These are phyloP conservation scores for Calonectria crousiana DNA, from an alignment of 2,329 filamentous ascomycete genomes.

Conservation along the genomic window DNA sequence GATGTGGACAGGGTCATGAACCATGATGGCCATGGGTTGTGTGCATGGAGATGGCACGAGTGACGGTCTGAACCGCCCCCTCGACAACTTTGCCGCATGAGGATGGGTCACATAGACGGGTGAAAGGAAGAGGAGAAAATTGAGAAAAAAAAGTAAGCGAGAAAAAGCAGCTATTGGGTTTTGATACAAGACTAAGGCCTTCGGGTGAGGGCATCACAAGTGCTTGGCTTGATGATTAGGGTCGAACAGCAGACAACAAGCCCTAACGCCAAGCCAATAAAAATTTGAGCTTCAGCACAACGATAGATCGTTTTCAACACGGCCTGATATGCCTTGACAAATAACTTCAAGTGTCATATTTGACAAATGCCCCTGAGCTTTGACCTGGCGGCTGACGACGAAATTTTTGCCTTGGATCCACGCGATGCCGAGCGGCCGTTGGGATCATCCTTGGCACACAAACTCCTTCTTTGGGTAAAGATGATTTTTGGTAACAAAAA, in stretches of 20 bases:
- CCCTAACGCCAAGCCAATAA: neutral
- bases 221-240: neutral
- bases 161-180: neutral
- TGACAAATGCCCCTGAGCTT: neutral
- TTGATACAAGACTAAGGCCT: neutral
- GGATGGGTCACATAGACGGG: neutral
- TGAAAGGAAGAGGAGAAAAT: conserved; percentile 15
- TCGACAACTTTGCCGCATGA: conserved; percentile 1
- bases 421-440: conserved; percentile 9
- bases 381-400: conserved; percentile 14
- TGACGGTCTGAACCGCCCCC: conserved; percentile 11
- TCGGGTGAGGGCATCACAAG: neutral
- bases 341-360: conserved; percentile 5
- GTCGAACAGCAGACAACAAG: neutral
- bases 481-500: neutral
- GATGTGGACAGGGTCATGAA: conserved; percentile 9
- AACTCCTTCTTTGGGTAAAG: neutral
- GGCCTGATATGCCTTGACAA: neutral
- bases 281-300: neutral
- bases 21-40: conserved; percentile 18
- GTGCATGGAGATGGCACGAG: conserved; percentile 21
- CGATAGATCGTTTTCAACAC: neutral
- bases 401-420: conserved; percentile 8
- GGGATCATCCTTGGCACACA: neutral
- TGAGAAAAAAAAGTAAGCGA: neutral